Evolutionary conservation across 768 basidiomycete species (phyloP).

Genomic region (Arthromyces matolae): DNA sequence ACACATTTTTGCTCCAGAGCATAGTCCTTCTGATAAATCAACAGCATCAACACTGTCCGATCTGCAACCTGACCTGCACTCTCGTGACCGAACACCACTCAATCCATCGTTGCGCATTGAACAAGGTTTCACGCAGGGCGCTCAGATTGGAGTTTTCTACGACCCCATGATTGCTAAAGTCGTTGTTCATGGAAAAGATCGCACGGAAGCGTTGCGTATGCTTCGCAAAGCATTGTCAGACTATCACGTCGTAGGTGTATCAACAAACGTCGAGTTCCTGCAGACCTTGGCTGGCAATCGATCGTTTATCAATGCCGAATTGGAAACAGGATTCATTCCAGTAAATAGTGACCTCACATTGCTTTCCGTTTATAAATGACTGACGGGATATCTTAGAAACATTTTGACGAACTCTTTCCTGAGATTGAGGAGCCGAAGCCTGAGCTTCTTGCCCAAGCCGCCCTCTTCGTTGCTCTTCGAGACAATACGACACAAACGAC

Average conservation of each 20-base stretch:
- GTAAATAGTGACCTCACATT: constrained; percentile 37
- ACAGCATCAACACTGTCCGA: constrained; percentile 21
- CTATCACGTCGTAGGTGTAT: constrained; percentile 87
- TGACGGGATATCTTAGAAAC: constrained; percentile 54
- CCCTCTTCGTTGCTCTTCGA: constrained; percentile 68
- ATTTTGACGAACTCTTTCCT: constrained; percentile 79
- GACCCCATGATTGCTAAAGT: constrained; percentile 93
- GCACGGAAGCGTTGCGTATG: constrained; percentile 79
- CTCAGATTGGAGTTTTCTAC: constrained; percentile 84
- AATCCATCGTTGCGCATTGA: constrained; percentile 76
- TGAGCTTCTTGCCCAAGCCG: constrained; percentile 72
- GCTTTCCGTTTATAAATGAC: not conserved
- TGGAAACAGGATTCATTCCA: constrained; percentile 91
- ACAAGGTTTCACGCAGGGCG: constrained; percentile 79
- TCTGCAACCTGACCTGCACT: constrained; percentile 29
- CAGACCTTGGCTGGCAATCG: constrained; percentile 70
- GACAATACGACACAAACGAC: constrained; percentile 38
- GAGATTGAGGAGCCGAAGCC: constrained; percentile 52
- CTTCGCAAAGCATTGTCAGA: constrained; percentile 79
- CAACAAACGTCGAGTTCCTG: constrained; percentile 90
- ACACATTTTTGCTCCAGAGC: constrained; percentile 57
- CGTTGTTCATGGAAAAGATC: constrained; percentile 81
- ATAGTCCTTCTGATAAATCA: constrained; percentile 21
- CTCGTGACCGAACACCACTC: constrained; percentile 30
- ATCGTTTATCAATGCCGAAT: constrained; percentile 72